Base-by-base conservation (phyloP, 495 filamentous ascomycete genomes). In the Cercophora scortea region DNA sequence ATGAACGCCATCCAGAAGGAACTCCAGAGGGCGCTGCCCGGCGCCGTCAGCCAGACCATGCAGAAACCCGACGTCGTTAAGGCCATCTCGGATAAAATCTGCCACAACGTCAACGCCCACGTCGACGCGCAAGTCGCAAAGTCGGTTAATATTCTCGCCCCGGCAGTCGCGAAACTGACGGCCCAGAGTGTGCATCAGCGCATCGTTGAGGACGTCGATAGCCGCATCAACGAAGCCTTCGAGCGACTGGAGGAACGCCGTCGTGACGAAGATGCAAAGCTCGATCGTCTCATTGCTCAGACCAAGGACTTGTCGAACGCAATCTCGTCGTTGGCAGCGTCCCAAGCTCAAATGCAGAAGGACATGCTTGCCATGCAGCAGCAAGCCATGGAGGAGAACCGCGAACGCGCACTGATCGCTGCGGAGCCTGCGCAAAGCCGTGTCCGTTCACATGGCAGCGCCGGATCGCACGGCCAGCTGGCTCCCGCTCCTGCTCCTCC, bases 261-360 rank as follows among this genome's bases (percentile, higher is more conserved):
- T 42, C 76, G 80, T 16, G 74, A 76, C 18, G 90, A 96, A 57
- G 76, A 75, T 32, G 73, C 72, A 34, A 95, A 95, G 74, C 87
- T 96, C 52, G 88, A 95, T 44, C 81, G 91, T 57, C 79, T 98
- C 54, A 85, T 85, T 13, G 71, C 76, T 6, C 76, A 88, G 19
- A 84, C 95, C 9, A 81, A 78, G 35, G 73, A 79, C 42, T 74
- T 96, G 50, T 79, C 84, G 12, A 81, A 86, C 52, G 89, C 84
- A 8, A 76, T 97, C 25, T 76, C 82, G 33, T 72, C 81, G 8
- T 83, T 95, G 79, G 81, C 82, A 9, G 71, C 79, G 6, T 74
- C 78, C 4, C 80, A 83, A 61, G 63, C 75, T 13, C 76, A 76
- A 56, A 59, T 66, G 41, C 52, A 61, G 49, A 49, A 54, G 8